phyloP scores from a whole-genome alignment of 1,284 basidiomycete genomes.

The Chalciporus sp. region DNA sequence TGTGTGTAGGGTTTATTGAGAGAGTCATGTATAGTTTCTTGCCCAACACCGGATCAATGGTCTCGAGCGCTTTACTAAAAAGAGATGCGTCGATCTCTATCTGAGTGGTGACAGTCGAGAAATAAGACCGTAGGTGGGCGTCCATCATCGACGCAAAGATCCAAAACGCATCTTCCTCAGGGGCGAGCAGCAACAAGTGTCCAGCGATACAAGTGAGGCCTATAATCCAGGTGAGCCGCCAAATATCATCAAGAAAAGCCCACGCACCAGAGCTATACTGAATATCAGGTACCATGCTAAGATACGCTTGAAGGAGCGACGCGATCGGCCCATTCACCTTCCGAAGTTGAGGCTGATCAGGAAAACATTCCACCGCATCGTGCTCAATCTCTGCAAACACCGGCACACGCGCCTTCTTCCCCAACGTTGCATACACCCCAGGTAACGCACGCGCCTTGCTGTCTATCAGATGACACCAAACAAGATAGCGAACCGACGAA shows the following conservation, averaged over 20 bases:
- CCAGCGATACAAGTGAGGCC: slow-evolving; percentile 80
- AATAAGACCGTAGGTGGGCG: slow-evolving; percentile 79
- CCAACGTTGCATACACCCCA: slow-evolving; percentile 71
- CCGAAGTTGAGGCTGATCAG: slow-evolving; percentile 56
- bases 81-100: slow-evolving; percentile 81
- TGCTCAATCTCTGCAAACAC: slow-evolving; percentile 60
- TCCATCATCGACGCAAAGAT: slow-evolving; percentile 87
- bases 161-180: slow-evolving; percentile 94
- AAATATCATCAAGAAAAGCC: background rate
- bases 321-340: slow-evolving; percentile 55
- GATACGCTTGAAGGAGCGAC: slow-evolving; percentile 69
- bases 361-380: slow-evolving; percentile 57
- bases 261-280: slow-evolving; percentile 60
- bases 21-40: slow-evolving; percentile 71
- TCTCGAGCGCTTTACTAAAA: slow-evolving; percentile 75
- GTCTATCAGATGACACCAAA: slow-evolving; percentile 83
- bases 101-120: slow-evolving; percentile 68
- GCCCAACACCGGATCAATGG: slow-evolving; percentile 63
- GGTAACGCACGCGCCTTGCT: slow-evolving; percentile 69
- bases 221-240: slow-evolving; percentile 26
- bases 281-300: slow-evolving; percentile 81
- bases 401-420: slow-evolving; percentile 56
- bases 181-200: slow-evolving; percentile 78
- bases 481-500: slow-evolving; percentile 79
- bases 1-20: slow-evolving; percentile 53